phyloP scores from a whole-genome alignment of 2,329 filamentous ascomycete genomes.

The Coniochaeta ligniaria region DNA sequence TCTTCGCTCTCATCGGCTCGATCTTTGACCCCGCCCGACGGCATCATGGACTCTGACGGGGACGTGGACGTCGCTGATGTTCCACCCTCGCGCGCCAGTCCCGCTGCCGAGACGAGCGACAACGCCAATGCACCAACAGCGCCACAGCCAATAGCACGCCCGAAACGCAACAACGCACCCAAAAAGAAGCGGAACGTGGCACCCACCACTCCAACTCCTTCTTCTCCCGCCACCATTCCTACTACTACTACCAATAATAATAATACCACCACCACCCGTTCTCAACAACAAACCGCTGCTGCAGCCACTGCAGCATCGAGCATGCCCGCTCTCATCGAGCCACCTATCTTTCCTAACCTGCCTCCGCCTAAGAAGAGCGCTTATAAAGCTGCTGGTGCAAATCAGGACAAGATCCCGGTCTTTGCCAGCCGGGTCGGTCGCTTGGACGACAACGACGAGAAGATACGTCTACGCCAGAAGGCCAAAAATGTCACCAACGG shows the following conservation, averaged over 20 bases:
- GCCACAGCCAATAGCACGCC: conserved; percentile 19
- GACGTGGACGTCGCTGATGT: conserved; percentile 8
- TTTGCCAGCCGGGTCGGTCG: conserved; percentile 17
- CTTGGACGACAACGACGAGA: conserved; percentile 16
- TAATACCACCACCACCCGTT: conserved; percentile 4
- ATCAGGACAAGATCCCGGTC: conserved; percentile 3
- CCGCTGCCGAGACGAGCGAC: conserved; percentile 8
- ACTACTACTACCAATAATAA: conserved; percentile 3
- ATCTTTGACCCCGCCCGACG: conserved; percentile 19
- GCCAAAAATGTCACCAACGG: conserved; percentile 26
- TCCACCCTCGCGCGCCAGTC: conserved; percentile 14
- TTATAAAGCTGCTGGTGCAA: conserved; percentile 6
- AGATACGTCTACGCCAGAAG: conserved; percentile 16
- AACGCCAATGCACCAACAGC: conserved; percentile 6
- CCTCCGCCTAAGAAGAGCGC: conserved; percentile 22
- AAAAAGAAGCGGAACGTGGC: conserved; percentile 21
- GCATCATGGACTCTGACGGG: neutral
- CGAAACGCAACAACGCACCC: conserved; percentile 16
- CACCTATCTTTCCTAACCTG: conserved; percentile 14
- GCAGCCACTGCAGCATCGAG: conserved; percentile 14
- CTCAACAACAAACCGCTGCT: conserved; percentile 6
- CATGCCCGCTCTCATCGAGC: conserved; percentile 17
- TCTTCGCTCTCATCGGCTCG: conserved; percentile 26
- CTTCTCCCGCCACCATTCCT: conserved; percentile 3
- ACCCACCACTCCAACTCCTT: conserved; percentile 8